Base-by-base conservation (phyloP, 352 stramenopile genomes). In the Phytophthora capsici region DNA sequence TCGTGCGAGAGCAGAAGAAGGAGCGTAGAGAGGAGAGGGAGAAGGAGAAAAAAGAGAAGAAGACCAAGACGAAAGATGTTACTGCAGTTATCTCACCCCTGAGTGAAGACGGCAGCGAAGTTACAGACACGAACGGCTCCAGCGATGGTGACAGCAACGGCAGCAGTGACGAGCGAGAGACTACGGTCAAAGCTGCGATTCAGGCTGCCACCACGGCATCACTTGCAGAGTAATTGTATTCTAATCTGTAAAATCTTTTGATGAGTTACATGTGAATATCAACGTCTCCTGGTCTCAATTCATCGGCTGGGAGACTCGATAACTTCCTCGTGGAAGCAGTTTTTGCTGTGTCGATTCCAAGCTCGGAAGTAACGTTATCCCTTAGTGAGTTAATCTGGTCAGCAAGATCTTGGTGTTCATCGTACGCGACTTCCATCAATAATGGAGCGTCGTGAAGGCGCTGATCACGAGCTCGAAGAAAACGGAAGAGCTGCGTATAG, bases 401-500 rank as follows among this genome's bases (percentile, higher is more conserved):
- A 34, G 61, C 55, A 3, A 90, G 40, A 1, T 82, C 28, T 19
- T 77, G 40, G 25, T 88, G 80, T 41, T 92, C 81, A 12, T 87
- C 73, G 28, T 61, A 56, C 1, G 73, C 78, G 12, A 92, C 66
- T 36, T 92, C 81, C 65, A 92, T 65, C 16, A 90, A 50, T 50
- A 92, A 38, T 6, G 78, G 50, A 8, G 78, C 69, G 50, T 90
- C 84, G 32, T 90, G 80, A 37, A 92, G 78, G 6, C 80, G 71
- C 58, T 75, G 63, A 50, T 90, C 82, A 17, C 84, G 78, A 30
- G 81, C 70, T 43, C 86, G 88, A 13, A 92, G 65, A 26, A 84
- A 71, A 0, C 75, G 72, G 37, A 90, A 90, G 37, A 92, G 69
- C 53, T 90, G 84, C 57, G 82, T 82, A 59, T 86, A 90, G 50